Evolutionary conservation across 2,329 filamentous ascomycete genomes (phyloP), one percentile per base, ranked within the genome.

Genomic region (Sclerotinia sclerotiorum): DNA sequence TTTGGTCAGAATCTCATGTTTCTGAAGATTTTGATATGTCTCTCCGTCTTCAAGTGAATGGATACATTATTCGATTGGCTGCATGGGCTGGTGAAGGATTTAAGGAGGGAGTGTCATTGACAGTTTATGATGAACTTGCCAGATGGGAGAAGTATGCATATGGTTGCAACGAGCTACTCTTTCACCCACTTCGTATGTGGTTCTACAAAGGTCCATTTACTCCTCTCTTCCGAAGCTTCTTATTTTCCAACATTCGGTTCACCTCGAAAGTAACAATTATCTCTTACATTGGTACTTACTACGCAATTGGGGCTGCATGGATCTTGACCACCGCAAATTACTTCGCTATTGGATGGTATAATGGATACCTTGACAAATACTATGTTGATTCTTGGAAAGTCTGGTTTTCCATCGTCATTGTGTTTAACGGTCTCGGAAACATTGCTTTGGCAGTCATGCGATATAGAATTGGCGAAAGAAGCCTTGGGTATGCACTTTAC

Each of bases 101-200:
- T 82, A 90, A 93, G 77, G 91, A 94, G 77, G 91, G 92, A 72
- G 91, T 94, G 66, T 94, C 91, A 1, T 82, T 94, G 68, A 94
- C 91, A 0, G 90, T 94, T 13, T 93, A 94, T 76, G 91, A 94
- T 79, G 92, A 94, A 79, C 83, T 94, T 69, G 89, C 90, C 2
- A 89, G 91, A 68, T 94, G 92, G 91, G 91, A 94, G 77, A 94
- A 94, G 79, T 93, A 93, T 77, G 92, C 91, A 3, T 94, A 93
- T 74, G 91, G 91, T 49, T 94, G 92, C 80, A 92, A 91, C 78
- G 91, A 94, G 80, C 83, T 94, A 68, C 83, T 94, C 68, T 94
- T 95, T 82, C 85, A 94, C 76, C 92, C 91, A 3, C 82, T 94
- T 70, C 85, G 86, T 70, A 88, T 87, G 73, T 94, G 92, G 92